These are phyloP conservation scores for Myriangium duriaei DNA, from an alignment of 2,329 filamentous ascomycete genomes.

Conservation along the genomic window DNA sequence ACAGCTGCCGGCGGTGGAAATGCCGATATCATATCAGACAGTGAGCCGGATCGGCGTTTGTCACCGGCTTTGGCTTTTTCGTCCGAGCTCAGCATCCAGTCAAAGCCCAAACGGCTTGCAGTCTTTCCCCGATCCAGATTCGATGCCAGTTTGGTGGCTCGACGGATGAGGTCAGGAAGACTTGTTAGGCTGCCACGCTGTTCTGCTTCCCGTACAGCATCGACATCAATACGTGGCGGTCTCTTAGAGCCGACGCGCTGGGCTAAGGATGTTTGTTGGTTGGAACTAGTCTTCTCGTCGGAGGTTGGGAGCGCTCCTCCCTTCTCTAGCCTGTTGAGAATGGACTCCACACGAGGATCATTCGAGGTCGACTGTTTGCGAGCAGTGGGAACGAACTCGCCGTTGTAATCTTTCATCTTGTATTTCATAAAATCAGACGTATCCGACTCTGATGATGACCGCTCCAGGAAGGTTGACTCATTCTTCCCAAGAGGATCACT, in stretches of 20 bases:
- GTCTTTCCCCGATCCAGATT: constrained; percentile 75
- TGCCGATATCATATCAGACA: constrained; percentile 52
- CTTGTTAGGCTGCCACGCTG: constrained; percentile 82
- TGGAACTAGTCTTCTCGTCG: constrained; percentile 19
- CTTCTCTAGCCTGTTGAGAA: constrained; percentile 20
- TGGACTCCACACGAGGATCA: constrained; percentile 19
- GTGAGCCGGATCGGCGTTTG: constrained; percentile 35
- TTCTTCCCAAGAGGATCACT: constrained; percentile 18
- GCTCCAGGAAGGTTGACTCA: constrained; percentile 24
- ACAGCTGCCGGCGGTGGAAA: constrained; percentile 46
- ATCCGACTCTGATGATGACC: constrained; percentile 23
- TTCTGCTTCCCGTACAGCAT: constrained; percentile 69
- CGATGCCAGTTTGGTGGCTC: constrained; percentile 74
- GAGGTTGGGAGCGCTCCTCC: constrained; percentile 22
- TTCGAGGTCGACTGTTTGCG: constrained; percentile 9
- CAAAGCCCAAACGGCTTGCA: constrained; percentile 44
- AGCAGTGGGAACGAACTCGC: constrained; percentile 10
- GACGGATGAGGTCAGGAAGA: constrained; percentile 75
- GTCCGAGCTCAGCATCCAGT: constrained; percentile 26
- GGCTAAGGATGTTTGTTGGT: constrained; percentile 23
- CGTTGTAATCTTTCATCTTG: constrained; percentile 9
- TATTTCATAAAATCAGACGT: constrained; percentile 17
- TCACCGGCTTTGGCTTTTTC: constrained; percentile 17
- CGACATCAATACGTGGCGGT: constrained; percentile 68
- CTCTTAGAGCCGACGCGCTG: constrained; percentile 30